Evolutionary conservation across 495 filamentous ascomycete genomes (phyloP), one percentile per base, ranked within the genome.

Genomic region (Cercophora samala): DNA sequence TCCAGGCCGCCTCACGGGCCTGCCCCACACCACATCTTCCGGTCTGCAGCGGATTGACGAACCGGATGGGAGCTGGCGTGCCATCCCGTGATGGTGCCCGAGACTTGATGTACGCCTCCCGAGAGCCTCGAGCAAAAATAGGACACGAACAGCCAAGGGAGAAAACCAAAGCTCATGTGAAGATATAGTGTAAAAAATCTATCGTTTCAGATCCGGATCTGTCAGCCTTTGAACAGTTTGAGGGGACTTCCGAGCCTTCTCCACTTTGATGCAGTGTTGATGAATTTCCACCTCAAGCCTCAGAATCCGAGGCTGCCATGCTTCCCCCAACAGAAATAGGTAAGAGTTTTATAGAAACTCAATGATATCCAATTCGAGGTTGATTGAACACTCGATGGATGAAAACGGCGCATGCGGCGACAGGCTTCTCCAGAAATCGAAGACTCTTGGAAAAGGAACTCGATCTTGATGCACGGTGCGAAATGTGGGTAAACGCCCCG

Each of bases 31-130:
- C 22, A 18, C 25, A 42, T 21, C 66, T n/a, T 58, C 42, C 37
- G 55, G 15, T 61, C 64, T 66, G 64, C 64, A 66, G 23, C 58
- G 56, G 64, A 61, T 66, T 22, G 24, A 19, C 55, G 64, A 61
- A 13, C 58, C 22, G 58, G 58, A 60, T 26, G 22, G 58, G 23
- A 25, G 58, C 24, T 26, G 23, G 24, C 21, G 58, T 24, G 17
- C 23, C 58, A 60, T 60, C 26, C 58, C 58, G 58, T 18, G 9
- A 22, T 6, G 58, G 58, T 60, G 58, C 23, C 22, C 26, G 58
- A 13, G 17, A 18, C 26, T 25, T 60, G 24, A 5, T 46, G 13
- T 46, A 13, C 37, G 37, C 15, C 37, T 46, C 15, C 23, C 17
- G 58, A 60, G 17, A 26, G 21, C 23, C 19, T 56, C 21, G 54